Base-by-base conservation (phyloP, 768 basidiomycete species). In the Mycena polygramma region DNA sequence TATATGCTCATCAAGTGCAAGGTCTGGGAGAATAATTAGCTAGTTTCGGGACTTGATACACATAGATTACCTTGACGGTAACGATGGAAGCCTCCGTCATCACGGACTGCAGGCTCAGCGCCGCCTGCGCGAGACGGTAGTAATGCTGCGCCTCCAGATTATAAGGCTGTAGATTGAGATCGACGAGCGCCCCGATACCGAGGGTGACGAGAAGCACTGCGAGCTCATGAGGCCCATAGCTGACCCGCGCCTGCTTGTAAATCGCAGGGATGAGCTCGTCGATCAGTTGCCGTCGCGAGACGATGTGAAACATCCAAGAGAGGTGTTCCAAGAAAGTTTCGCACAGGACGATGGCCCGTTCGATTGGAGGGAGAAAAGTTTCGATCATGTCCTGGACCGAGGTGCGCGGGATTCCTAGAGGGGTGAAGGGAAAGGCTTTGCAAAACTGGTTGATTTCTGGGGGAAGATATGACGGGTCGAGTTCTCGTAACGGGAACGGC, bases 81-180 rank as follows among this genome's bases (percentile, higher is more conserved):
- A 83, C 82, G 39, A 87, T 72, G 13, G 87, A 88, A 53, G 83
- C 81, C 45, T 85, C 77, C 35, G 76, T 78, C 39, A 88, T 67
- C 13, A 87, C 79, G 8, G 85, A 79, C 66, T 87, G 87, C 22
- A 88, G 79, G 20, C 82, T 80, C 35, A 87, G 58, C 6, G 87
- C 82, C 17, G 87, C 86, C 68, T 81, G 80, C n/a, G 85, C 81
- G 2, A 88, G 79, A 39, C 80, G 81, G 69, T 87, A 83, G 73
- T 87, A 88, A 75, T 87, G 86, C 57, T 87, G 86, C 10, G 85
- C 86, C 70, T 88, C 86, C n/a, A 83, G 75, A 71, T 84, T 86
- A 66, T 85, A 86, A 2, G 87, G 83, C 49, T 81, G 80, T 54
- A 86, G 76, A 43, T 80, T 74, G 24, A 86, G 81, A 72, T 88